phyloP scores from a whole-genome alignment of 306 rosid genomes.

The Prunus mira region DNA sequence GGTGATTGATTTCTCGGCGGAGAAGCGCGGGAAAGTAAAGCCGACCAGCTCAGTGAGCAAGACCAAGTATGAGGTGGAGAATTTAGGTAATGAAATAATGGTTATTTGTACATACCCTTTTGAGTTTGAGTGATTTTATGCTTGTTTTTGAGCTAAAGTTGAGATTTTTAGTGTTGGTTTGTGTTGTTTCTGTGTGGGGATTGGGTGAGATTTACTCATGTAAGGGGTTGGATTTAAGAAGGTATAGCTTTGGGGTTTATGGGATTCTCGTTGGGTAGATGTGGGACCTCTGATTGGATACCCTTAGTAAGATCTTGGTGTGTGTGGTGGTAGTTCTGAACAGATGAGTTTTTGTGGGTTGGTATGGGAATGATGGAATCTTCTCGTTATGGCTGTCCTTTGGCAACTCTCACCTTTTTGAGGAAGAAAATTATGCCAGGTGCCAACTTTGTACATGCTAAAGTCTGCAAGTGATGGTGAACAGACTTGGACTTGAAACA shows the following conservation, averaged over 20 bases:
- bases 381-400: slow-evolving; percentile 46
- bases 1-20: slow-evolving; percentile 89
- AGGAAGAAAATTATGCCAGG: slow-evolving; percentile 28
- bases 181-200: slow-evolving; percentile 17
- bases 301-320: slow-evolving; percentile 43
- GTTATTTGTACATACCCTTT: not conserved
- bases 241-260: slow-evolving; percentile 19
- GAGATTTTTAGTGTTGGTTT: slow-evolving; percentile 1
- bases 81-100: slow-evolving; percentile 56
- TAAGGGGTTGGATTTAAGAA: slow-evolving; percentile 26
- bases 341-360: slow-evolving; percentile 54
- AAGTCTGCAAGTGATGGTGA: slow-evolving; percentile 35
- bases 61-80: slow-evolving; percentile 67
- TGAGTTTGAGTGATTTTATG: slow-evolving; percentile 10
- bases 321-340: slow-evolving; percentile 43
- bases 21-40: slow-evolving; percentile 73
- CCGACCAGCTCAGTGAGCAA: slow-evolving; percentile 80
- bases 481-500: slow-evolving; percentile 19
- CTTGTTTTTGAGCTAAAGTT: not conserved
- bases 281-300: slow-evolving; percentile 84
- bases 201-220: slow-evolving; percentile 20
- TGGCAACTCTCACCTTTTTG: slow-evolving; percentile 35
- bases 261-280: slow-evolving; percentile 40
- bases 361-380: slow-evolving; percentile 60
- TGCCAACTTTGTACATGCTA: slow-evolving; percentile 29